Conservation (phyloP, 768 basidiomycete species). For the Suillus spraguei region DNA sequence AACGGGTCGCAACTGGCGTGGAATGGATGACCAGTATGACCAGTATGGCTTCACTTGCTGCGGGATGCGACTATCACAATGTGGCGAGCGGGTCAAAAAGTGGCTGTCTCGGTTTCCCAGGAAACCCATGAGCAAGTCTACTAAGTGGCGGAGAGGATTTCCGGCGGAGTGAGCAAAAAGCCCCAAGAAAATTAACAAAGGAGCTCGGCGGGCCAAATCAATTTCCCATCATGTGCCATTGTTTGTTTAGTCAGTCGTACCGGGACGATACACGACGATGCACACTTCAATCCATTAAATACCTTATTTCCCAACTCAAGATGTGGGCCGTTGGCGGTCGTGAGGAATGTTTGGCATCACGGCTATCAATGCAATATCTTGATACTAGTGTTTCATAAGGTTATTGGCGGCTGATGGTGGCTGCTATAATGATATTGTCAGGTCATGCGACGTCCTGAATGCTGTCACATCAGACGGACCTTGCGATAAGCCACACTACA, state of each 20-base stretch:
- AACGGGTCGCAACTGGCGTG: not conserved
- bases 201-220: not conserved
- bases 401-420: constrained; percentile 44
- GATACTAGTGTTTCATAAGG: constrained; percentile 49
- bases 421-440: constrained; percentile 55
- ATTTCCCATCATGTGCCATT: not conserved
- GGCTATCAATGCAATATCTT: constrained; percentile 80
- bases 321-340: constrained; percentile 71
- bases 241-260: not conserved
- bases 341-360: constrained; percentile 76
- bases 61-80: not conserved
- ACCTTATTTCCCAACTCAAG: constrained; percentile 90
- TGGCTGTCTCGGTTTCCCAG: not conserved
- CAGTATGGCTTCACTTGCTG: not conserved
- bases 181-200: not conserved
- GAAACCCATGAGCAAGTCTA: not conserved
- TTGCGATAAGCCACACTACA: constrained; percentile 68
- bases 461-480: constrained; percentile 35
- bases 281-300: constrained; percentile 87
- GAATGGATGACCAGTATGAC: not conserved
- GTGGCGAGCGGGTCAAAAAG: not conserved
- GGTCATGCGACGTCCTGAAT: constrained; percentile 61
- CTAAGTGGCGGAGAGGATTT: not conserved
- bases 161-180: not conserved
- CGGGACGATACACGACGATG: constrained; percentile 59